A percentile compares a stretch with the other conserved stretches of the same genome.
Evolutionary conservation across 2,329 filamentous ascomycete species (phyloP).

Genomic region (Periconia sp.): DNA sequence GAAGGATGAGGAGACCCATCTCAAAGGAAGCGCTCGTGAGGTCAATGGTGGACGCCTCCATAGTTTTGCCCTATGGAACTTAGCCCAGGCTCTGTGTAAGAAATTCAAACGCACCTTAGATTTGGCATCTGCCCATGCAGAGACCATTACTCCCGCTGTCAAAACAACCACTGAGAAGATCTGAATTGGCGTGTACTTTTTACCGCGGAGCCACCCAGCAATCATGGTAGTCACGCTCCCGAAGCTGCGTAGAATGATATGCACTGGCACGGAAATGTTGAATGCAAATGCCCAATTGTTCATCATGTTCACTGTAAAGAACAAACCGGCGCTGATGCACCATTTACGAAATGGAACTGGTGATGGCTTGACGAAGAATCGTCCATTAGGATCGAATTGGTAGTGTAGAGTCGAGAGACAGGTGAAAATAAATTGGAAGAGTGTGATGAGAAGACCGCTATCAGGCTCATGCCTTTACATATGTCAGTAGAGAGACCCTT

Average conservation of each 20-base stretch:
- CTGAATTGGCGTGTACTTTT: conserved; percentile 81
- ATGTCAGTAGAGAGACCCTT: conserved; percentile 18
- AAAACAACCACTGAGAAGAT: conserved; percentile 81
- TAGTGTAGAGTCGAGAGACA: conserved; percentile 62
- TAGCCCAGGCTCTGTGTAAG: conserved; percentile 12
- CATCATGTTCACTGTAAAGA: conserved; percentile 91
- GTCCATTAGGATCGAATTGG: conserved; percentile 60
- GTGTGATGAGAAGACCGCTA: conserved; percentile 73
- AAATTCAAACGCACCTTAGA: conserved; percentile 68
- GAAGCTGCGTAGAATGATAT: conserved; percentile 94
- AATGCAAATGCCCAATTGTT: conserved; percentile 99
- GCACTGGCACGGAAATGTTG: conserved; percentile 92
- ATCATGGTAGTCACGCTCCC: conserved; percentile 95
- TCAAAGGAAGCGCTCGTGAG: conserved; percentile 58
- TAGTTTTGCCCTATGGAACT: conserved; percentile 49
- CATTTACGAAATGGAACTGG: conserved; percentile 84
- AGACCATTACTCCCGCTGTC: conserved; percentile 83
- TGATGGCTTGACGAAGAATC: conserved; percentile 76
- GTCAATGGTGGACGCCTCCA: conserved; percentile 49
- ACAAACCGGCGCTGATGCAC: conserved; percentile 86
- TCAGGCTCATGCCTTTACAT: conserved; percentile 74
- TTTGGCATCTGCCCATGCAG: conserved; percentile 87
- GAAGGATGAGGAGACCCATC: conserved; percentile 80
- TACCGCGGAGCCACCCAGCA: conserved; percentile 86
- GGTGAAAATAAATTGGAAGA: conserved; percentile 64